Conservation (phyloP, 768 basidiomycete species). For the Neoboletus magnificus region DNA sequence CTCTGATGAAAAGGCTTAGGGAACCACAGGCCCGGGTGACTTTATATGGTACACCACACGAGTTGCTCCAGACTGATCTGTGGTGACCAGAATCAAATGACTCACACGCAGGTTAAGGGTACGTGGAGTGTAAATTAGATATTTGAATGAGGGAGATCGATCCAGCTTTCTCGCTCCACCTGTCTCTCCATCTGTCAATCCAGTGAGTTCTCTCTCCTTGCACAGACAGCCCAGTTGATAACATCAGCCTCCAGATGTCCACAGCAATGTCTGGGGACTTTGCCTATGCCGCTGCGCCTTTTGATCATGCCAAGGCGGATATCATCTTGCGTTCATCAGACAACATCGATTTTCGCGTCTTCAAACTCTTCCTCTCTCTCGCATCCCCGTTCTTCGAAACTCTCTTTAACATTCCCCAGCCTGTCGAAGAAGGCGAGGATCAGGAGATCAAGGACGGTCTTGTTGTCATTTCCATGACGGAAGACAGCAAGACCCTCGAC, state of each 20-base stretch:
- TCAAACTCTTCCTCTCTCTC: conserved; percentile 32
- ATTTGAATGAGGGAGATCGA: neutral
- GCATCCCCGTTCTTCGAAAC: conserved; percentile 34
- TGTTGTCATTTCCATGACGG: conserved; percentile 18
- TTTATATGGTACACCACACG: neutral
- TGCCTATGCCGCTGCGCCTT: conserved; percentile 15
- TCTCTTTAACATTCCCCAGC: conserved; percentile 32
- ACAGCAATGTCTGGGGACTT: neutral
- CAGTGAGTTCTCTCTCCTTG: neutral
- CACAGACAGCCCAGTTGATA: neutral
- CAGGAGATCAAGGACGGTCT: conserved; percentile 17
- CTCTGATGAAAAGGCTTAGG: neutral
- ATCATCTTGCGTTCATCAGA: conserved; percentile 27
- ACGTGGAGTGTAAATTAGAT: neutral
- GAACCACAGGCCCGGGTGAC: too few relatives aligned
- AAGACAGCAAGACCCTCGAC: conserved; percentile 23
- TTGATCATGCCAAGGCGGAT: conserved; percentile 22
- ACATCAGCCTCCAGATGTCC: neutral
- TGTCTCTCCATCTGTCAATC: neutral
- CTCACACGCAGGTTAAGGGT: neutral
- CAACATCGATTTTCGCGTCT: conserved; percentile 29
- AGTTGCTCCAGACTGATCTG: neutral
- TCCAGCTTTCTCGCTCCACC: too few relatives aligned
- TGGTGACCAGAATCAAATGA: neutral
- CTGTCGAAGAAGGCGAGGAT: conserved; percentile 5